Evolutionary conservation across 108 stramenopile genomes (phyloP), one percentile per base, ranked within the genome.

Genomic region (Ochromonas danica): DNA sequence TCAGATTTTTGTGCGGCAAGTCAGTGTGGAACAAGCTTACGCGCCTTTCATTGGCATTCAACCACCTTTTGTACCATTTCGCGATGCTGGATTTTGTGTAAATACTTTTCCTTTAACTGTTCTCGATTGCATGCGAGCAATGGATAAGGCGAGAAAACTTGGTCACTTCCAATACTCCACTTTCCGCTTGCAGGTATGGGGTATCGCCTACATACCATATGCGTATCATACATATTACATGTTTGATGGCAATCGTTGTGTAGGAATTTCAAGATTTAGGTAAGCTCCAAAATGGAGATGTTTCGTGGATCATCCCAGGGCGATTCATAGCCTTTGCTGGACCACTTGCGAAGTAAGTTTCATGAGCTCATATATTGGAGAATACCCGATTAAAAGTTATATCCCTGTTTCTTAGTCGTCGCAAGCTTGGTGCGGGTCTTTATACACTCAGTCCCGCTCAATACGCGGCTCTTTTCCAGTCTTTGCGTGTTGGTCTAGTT

Each of bases 81-180:
- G 82, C 0, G 82, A 83, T 60, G 82, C 82, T 33, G 78, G 70
- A 40, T 83, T 83, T 63, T 78, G 82, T 39, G 42, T 83, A n/a
- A 79, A 78, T 71, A 71, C 79, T 28, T 83, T 30, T 60, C 63
- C 70, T 57, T 35, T 79, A 40, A 42, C 78, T 1, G 33, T 80
- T 17, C 40, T 83, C 1, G 82, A 83, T 67, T 62, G 51, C 57
- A n/a, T 62, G 39, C 78, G 78, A 6, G 82, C 67, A 40, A 33
- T 83, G 30, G 30, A 25, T 10, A n/a, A 25, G 14, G 82, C 82
- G 45, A 1, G 22, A 14, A 0, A 1, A 22, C 36, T 28, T 30
- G 31, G 62, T 36, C 62, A 79, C 41, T 43, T 63, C 35, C 30
- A 35, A 38, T 38, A 45, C 25, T 17, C 27, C 17, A 71, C 43